Percentiles rank a stretch among this genome's conserved stretches.
phyloP scores from a whole-genome alignment of 2,329 filamentous ascomycete genomes.

The Stromatinia cepivora region DNA sequence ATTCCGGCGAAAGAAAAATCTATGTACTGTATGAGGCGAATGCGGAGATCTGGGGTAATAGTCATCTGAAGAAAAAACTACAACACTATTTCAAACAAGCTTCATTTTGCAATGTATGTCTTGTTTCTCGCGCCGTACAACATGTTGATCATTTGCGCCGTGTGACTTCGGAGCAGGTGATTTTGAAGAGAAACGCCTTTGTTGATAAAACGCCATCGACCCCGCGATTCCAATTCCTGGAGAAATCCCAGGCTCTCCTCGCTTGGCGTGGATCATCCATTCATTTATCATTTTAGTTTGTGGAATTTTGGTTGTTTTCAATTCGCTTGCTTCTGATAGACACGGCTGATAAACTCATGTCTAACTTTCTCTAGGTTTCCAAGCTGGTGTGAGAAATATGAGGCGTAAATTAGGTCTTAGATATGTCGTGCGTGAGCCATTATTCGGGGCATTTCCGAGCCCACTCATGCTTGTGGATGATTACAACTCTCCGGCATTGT shows the following conservation, averaged over 20 bases:
- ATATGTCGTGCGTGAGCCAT: slow-evolving; percentile 19
- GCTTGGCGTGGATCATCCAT: background rate
- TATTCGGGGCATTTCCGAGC: slow-evolving; percentile 2
- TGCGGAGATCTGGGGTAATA: slow-evolving; percentile 16
- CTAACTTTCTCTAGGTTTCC: background rate
- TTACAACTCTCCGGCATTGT: background rate
- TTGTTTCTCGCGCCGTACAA: background rate
- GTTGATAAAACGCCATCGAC: slow-evolving; percentile 6
- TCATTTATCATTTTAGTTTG: background rate
- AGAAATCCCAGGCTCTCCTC: background rate
- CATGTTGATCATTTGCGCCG: slow-evolving; percentile 6
- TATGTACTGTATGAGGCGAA: background rate
- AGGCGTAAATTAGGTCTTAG: background rate
- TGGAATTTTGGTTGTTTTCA: background rate
- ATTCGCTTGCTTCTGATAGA: background rate
- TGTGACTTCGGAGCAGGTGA: slow-evolving; percentile 10
- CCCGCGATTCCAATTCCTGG: slow-evolving; percentile 12
- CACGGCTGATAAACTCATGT: slow-evolving; percentile 14
- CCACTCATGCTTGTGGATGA: slow-evolving; percentile 2
- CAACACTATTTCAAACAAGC: slow-evolving; percentile 6
- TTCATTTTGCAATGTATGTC: slow-evolving; percentile 3
- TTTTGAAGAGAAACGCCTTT: background rate
- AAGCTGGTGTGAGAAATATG: background rate
- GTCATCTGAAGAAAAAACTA: slow-evolving; percentile 13
- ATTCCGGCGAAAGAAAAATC: slow-evolving; percentile 1